Evolutionary conservation across 352 stramenopile genomes (phyloP).

Genomic region (Thalassiosira livingstoniorum): DNA sequence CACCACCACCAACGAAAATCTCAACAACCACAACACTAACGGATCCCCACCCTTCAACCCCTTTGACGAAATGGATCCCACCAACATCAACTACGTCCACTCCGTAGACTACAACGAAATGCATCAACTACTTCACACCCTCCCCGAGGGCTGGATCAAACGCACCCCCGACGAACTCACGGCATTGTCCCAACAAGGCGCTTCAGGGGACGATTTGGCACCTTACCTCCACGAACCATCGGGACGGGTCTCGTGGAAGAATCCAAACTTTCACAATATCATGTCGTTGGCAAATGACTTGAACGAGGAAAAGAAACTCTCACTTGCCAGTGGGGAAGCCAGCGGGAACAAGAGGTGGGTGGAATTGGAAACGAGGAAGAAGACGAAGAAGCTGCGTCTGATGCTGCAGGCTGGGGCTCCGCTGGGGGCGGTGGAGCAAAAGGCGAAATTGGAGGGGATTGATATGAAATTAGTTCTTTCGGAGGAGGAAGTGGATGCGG

Average conservation of each 20-base stretch:
- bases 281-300: not conserved
- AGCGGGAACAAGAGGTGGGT: not conserved
- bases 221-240: slow-evolving; percentile 24
- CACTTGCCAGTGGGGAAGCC: no score
- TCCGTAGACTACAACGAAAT: slow-evolving; percentile 1
- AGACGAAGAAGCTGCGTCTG: slow-evolving; percentile 57
- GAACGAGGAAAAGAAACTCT: no score
- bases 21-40: no score
- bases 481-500: slow-evolving; percentile 2
- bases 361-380: slow-evolving; percentile 1
- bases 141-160: slow-evolving; percentile 11
- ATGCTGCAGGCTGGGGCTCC: slow-evolving; percentile 61
- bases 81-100: slow-evolving; percentile 23
- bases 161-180: not conserved
- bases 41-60: slow-evolving; percentile 17
- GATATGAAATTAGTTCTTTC: slow-evolving; percentile 51
- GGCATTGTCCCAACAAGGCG: no score
- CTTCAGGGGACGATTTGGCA: no score
- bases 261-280: slow-evolving; percentile 27
- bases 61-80: slow-evolving; percentile 16
- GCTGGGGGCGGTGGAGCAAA: slow-evolving; percentile 53
- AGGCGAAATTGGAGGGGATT: slow-evolving; percentile 59
- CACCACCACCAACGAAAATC: no score
- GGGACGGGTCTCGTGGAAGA: slow-evolving; percentile 19
- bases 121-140: not conserved